Evolutionary conservation across 176 grass and related monocot genomes (phyloP).

Genomic region (Olyra latifolia): DNA sequence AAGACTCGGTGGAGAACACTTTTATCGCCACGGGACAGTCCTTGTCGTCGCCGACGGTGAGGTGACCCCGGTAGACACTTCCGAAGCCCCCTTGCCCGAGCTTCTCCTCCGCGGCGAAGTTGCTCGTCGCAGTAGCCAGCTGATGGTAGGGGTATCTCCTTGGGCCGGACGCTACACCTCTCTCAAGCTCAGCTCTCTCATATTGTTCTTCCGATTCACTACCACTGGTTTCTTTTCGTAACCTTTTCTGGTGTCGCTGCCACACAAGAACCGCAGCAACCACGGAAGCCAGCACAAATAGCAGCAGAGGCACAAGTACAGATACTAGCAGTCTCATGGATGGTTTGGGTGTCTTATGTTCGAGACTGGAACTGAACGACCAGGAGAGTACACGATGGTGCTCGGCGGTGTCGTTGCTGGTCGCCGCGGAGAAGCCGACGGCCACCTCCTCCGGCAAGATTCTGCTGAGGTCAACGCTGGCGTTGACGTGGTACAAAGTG

Average conservation of each 20-base stretch:
- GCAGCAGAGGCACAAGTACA: too few relatives aligned
- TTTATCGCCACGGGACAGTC: background rate
- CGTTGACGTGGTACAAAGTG: background rate
- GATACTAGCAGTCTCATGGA: too few relatives aligned
- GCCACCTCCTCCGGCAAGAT: conserved; percentile 30
- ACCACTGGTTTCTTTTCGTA: too few relatives aligned
- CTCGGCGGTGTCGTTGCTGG: background rate
- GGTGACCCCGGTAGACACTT: conserved; percentile 23
- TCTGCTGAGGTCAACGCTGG: background rate
- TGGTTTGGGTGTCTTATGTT: background rate
- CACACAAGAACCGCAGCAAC: too few relatives aligned
- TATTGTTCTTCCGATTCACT: too few relatives aligned
- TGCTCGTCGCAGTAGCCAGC: background rate
- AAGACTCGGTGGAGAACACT: background rate
- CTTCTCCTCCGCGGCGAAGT: conserved; percentile 27
- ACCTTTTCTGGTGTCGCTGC: too few relatives aligned
- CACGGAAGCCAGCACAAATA: too few relatives aligned
- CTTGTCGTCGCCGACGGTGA: background rate
- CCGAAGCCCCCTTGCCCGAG: conserved; percentile 31
- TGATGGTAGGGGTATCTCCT: conserved; percentile 21
- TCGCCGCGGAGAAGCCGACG: conserved; percentile 31
- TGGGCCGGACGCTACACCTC: conserved; percentile 6
- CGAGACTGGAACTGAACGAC: background rate
- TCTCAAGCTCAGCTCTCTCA: background rate
- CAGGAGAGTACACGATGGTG: background rate